phyloP scores from a whole-genome alignment of 164 flowering plant genomes.

The Echeveria elegans region DNA sequence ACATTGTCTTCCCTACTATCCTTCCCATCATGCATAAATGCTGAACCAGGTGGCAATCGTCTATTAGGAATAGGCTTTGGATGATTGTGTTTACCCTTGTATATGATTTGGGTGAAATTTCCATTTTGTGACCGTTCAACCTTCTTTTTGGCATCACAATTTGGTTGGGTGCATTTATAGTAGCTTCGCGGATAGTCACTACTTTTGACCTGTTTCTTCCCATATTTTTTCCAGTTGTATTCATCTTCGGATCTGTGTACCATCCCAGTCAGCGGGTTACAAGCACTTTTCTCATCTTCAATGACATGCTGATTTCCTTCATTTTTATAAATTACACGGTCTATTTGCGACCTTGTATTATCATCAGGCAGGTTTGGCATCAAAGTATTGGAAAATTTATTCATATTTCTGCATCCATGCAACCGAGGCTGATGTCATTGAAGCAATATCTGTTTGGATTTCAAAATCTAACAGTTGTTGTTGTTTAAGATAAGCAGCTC shows the following conservation, averaged over 20 bases:
- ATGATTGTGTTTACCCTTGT: constrained; percentile 42
- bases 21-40: constrained; percentile 26
- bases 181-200: constrained; percentile 13
- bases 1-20: constrained; percentile 33
- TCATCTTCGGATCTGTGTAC: not conserved
- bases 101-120: constrained; percentile 8
- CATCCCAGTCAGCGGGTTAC: too few relatives aligned
- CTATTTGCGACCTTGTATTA: too few relatives aligned
- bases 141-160: constrained; percentile 35
- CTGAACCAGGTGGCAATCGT: constrained; percentile 33
- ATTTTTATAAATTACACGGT: too few relatives aligned
- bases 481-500: too few relatives aligned
- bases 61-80: constrained; percentile 56
- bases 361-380: too few relatives aligned
- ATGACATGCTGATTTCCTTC: too few relatives aligned
- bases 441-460: too few relatives aligned
- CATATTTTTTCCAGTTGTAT: constrained; percentile 16
- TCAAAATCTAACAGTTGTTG: too few relatives aligned
- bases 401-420: too few relatives aligned
- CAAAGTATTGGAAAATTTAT: too few relatives aligned
- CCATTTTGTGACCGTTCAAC: constrained; percentile 13
- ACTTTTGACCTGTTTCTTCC: constrained; percentile 16
- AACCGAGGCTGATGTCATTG: too few relatives aligned
- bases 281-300: too few relatives aligned
- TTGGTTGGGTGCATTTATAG: constrained; percentile 18